Base-by-base conservation (phyloP, 495 filamentous ascomycete species). In the Jackrogersella minutella region DNA sequence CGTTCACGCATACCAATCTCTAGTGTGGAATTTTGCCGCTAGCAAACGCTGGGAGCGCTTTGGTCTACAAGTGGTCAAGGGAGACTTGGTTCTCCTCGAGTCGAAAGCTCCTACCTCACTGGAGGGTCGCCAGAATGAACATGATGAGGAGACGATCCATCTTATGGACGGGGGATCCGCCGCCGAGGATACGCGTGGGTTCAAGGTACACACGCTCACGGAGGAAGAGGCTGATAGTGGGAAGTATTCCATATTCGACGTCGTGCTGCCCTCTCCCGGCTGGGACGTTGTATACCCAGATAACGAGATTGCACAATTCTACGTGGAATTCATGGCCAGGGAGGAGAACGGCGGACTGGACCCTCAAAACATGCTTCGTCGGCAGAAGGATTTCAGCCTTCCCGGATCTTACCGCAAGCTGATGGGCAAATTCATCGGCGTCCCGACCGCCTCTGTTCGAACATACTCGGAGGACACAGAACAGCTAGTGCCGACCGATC, bases 221-320 rank as follows among this genome's bases (percentile, higher is more conserved):
- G 84, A 86, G 24, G 87, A 89, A 31, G 96, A 99, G 73, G 89
- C 87, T n/a, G 85, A 81, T 33, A 91, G 87, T 68, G 91, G 91
- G 8, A 86, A 88, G 57, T 97, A 90, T 74, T 85, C 80, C 26
- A 90, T 98, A 66, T 93, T 90, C 69, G 95, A 99, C 70, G 72
- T 99, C 55, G 94, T 99, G n/a, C 82, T 99, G 2, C 93, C 95
- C n/a, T 88, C 89, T 10, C 94, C 96, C 4, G 95, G 95, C 28
- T 98, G 85, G 76, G 93, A 97, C 66, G 85, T 97, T 28, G 74
- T 89, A 6, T 99, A 98, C 72, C 95, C 95, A 1, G 73, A 79
- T 2, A 97, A 97, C 69, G 84, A 85, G n/a, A 85, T 97, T 68
- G 88, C 87, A 11, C 84, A 87, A 8, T 93, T 88, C 73, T 99